These are phyloP conservation scores for Lecanicillium sp. DNA, from an alignment of 2,329 filamentous ascomycete genomes.

Conservation along the genomic window DNA sequence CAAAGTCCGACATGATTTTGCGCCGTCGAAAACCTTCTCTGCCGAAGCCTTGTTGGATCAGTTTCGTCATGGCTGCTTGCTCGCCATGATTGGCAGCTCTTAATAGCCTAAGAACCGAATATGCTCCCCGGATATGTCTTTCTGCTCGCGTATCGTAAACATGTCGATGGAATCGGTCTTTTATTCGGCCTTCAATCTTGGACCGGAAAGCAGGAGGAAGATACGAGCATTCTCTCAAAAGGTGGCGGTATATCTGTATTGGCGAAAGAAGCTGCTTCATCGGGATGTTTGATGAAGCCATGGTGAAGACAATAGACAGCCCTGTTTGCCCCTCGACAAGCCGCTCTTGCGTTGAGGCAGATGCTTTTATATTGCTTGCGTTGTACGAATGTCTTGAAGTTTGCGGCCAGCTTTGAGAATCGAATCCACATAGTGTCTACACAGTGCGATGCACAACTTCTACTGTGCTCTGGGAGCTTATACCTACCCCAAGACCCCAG, in stretches of 20 bases:
- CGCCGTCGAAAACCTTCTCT: constrained; percentile 43
- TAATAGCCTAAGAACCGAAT: constrained; percentile 35
- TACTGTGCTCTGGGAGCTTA: too few species aligned
- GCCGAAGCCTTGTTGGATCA: constrained; percentile 44
- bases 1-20: constrained; percentile 33
- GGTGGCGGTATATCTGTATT: constrained; percentile 45
- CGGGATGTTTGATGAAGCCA: constrained; percentile 1
- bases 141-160: constrained; percentile 16
- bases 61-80: constrained; percentile 32
- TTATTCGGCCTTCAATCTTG: constrained; percentile 34
- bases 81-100: constrained; percentile 47
- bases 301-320: background rate
- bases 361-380: background rate
- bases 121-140: constrained; percentile 30
- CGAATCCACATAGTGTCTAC: too few species aligned
- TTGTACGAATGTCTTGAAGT: background rate
- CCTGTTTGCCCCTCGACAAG: too few species aligned
- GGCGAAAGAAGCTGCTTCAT: constrained; percentile 8
- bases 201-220: constrained; percentile 43
- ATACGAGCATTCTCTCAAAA: constrained; percentile 54
- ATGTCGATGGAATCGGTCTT: constrained; percentile 36
- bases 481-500: too few species aligned
- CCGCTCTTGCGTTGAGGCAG: too few species aligned
- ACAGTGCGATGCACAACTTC: too few species aligned
- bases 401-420: too few species aligned